Percentiles rank a stretch among this genome's conserved stretches.
Evolutionary conservation across 2,329 filamentous ascomycete species (phyloP).

Genomic region (Paecilomyces niveus): DNA sequence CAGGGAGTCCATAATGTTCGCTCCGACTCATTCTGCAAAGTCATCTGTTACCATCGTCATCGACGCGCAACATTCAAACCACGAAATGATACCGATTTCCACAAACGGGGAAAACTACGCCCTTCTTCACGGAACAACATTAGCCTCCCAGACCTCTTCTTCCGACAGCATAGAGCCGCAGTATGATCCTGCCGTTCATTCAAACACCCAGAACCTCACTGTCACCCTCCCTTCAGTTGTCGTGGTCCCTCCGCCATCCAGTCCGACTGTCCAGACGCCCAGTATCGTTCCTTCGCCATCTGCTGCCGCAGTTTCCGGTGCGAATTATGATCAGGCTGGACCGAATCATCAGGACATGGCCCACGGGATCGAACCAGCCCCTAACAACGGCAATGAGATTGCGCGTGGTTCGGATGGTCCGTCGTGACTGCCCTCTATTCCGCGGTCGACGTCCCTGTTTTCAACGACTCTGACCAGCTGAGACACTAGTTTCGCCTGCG

Average conservation of each 20-base stretch:
- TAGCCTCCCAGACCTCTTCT: neutral
- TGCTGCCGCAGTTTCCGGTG: neutral
- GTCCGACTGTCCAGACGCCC: neutral
- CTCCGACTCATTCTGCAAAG: slow-evolving; percentile 13
- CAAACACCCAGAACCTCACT: neutral
- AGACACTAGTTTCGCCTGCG: too few species aligned
- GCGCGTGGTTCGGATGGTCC: too few species aligned
- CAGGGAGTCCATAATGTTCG: slow-evolving; percentile 23
- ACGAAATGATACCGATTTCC: slow-evolving; percentile 1
- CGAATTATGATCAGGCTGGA: neutral
- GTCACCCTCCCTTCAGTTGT: neutral
- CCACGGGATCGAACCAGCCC: too few species aligned
- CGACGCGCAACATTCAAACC: slow-evolving; percentile 6
- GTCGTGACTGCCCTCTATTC: too few species aligned
- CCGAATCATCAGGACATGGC: too few species aligned
- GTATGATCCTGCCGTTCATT: too few species aligned
- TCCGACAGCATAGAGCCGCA: neutral
- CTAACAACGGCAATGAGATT: too few species aligned
- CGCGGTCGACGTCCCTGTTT: too few species aligned
- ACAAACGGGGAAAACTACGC: neutral
- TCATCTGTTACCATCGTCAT: slow-evolving; percentile 17
- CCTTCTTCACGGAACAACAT: neutral
- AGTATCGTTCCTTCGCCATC: neutral
- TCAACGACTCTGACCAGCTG: too few species aligned
- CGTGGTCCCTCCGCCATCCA: neutral